A percentile compares a stretch with the other conserved stretches of the same genome.
These are phyloP conservation scores for Citrullus mucosospermus DNA, from an alignment of 306 rosid species.

Conservation along the genomic window DNA sequence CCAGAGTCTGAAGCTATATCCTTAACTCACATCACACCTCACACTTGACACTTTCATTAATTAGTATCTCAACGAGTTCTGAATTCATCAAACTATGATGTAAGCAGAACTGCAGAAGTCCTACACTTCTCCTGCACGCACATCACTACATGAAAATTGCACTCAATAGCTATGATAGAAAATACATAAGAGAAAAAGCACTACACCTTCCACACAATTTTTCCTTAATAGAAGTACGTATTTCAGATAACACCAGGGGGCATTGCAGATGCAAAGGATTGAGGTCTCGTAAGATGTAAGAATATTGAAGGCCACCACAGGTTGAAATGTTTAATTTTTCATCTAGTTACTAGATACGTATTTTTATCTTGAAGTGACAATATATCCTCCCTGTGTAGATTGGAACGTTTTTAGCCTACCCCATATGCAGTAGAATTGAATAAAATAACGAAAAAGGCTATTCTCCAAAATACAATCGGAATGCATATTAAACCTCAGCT, in stretches of 20 bases:
- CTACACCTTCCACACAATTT: constrained; percentile 13
- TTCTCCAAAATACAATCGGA: not conserved
- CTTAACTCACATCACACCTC: constrained; percentile 18
- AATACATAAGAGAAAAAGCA: not conserved
- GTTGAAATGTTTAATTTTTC: constrained; percentile 12
- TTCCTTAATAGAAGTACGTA: constrained; percentile 45
- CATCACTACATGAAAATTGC: not conserved
- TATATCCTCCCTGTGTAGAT: not conserved
- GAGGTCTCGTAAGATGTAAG: not conserved
- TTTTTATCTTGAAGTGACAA: constrained; percentile 1
- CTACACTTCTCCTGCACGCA: not conserved
- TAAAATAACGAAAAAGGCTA: not conserved
- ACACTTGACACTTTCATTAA: not conserved
- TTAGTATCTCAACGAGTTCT: not conserved
- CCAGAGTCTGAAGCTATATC: constrained; percentile 99
- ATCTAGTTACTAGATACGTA: constrained; percentile 10
- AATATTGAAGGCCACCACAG: not conserved
- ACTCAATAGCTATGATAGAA: not conserved
- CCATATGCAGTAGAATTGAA: not conserved
- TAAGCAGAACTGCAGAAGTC: not conserved
- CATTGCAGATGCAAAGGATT: constrained; percentile 87
- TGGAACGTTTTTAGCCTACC: not conserved
- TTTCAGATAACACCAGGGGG: constrained; percentile 96
- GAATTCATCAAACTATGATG: not conserved
- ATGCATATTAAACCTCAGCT: not conserved